Conservation (phyloP, 495 filamentous ascomycete species). For the Cetradonia linearis region DNA sequence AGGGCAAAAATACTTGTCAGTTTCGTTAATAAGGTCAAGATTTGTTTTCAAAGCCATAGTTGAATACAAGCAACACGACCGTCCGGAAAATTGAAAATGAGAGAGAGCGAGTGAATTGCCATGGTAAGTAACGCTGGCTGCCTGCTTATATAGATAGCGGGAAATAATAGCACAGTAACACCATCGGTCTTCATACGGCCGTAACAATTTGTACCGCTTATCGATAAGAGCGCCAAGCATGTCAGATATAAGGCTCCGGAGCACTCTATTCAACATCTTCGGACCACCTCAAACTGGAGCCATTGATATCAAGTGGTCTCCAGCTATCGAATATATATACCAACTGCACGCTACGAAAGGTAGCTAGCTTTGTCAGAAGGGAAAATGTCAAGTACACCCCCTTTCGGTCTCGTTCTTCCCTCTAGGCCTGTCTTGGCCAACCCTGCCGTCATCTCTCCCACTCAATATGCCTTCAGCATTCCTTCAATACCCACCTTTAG, state of each 20-base stretch:
- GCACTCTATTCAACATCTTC: too few species aligned
- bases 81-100: neutral
- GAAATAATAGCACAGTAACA: neutral
- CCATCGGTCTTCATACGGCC: neutral
- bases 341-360: neutral
- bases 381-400: conserved; percentile 14
- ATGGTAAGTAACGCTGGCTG: neutral
- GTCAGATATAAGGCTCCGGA: neutral
- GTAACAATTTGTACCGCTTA: neutral
- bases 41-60: conserved; percentile 39
- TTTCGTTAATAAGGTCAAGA: conserved; percentile 47
- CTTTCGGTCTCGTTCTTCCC: conserved; percentile 47
- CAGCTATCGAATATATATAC: neutral
- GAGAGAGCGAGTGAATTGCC: neutral
- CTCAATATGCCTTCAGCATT: conserved; percentile 59
- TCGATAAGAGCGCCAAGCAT: conserved; percentile 9
- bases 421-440: conserved; percentile 52
- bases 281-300: too few species aligned
- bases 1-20: conserved; percentile 46
- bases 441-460: conserved; percentile 48
- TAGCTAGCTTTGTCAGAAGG: neutral
- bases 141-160: neutral
- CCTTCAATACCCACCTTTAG: conserved; percentile 50
- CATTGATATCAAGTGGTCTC: too few species aligned
- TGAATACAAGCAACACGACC: too few species aligned